Base-by-base conservation (phyloP, 495 filamentous ascomycete genomes). In the Hyaloscypha hepaticicola region DNA sequence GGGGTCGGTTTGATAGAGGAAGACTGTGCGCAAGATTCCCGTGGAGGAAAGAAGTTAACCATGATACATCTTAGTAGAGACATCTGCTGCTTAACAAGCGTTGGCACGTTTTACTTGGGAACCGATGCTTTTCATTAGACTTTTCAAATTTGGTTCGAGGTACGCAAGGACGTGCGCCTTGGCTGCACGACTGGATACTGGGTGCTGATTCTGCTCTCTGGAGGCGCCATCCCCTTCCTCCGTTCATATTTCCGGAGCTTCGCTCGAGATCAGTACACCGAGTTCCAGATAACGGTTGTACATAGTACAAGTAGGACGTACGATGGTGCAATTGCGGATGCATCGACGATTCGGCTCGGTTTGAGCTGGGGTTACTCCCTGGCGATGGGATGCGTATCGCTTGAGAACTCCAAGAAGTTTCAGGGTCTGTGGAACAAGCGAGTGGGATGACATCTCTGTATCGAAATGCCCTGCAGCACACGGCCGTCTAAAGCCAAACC, bases 321-420 rank as follows among this genome's bases (percentile, higher is more conserved):
- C 38, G 38, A 45, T 45, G 5, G 38, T 45, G 38, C 38, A 45
- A 45, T 45, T 8, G 9, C 16, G 38, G 6, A 1, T 16, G 38
- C 38, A 11, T 9, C 14, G 38, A 45, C 38, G 38, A 45, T 45
- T 45, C 38, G 38, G 11, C 38, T 45, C 7, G 0, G 38, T 45
- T 45, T 45, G 1, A 16, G 6, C 38, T 19, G 38, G 38, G 38
- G 12, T 4, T 45, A 16, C 11, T 45, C 38, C 16, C 3, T 45
- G 38, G 38, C 38, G 38, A 16, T 45, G 38, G 38, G 16, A 45
- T 16, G n/a, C 9, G 38, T 16, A 45, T 45, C 7, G 38, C 38
- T 45, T n/a, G 11, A 8, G 38, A 45, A 19, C 38, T n/a, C 6
- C 19, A 16, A 45, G 58, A 61, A 61, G 58, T 61, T 61, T 61